Evolutionary conservation across 495 filamentous ascomycete genomes (phyloP).

Genomic region (Neurospora sp.): DNA sequence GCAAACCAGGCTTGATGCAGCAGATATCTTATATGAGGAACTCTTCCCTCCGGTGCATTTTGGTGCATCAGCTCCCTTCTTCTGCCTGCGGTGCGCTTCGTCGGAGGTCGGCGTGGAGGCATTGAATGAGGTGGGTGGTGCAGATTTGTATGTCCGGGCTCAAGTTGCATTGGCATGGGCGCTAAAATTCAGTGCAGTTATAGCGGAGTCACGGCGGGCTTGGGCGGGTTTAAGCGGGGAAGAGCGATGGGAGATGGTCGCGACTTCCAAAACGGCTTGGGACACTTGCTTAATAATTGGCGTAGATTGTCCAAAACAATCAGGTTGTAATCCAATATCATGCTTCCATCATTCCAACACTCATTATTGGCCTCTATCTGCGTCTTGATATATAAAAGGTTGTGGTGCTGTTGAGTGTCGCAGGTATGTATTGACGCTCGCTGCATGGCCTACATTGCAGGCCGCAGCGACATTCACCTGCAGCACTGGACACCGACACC

Average conservation of each 20-base stretch:
- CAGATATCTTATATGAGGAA: neutral
- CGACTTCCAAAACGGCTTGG: neutral
- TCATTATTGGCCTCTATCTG: neutral
- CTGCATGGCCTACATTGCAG: neutral
- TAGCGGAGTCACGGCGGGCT: neutral
- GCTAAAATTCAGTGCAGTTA: neutral
- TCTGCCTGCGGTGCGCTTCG: too few relatives aligned
- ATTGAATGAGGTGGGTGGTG: too few relatives aligned
- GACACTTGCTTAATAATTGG: neutral
- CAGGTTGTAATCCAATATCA: too few relatives aligned
- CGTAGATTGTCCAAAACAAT: too few relatives aligned
- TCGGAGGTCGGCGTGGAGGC: neutral
- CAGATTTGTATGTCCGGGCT: neutral
- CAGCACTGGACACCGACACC: neutral
- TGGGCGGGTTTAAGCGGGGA: neutral
- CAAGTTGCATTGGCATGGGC: neutral
- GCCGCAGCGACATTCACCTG: neutral
- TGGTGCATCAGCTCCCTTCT: too few relatives aligned
- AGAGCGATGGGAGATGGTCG: neutral
- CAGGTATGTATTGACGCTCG: neutral
- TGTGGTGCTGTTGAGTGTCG: neutral
- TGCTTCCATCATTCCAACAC: too few relatives aligned
- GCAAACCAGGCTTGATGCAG: neutral
- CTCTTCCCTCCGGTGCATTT: neutral
- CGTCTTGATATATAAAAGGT: neutral